phyloP scores from a whole-genome alignment of 2,329 filamentous ascomycete genomes.

The Phaeosphaeriaceae sp. region DNA sequence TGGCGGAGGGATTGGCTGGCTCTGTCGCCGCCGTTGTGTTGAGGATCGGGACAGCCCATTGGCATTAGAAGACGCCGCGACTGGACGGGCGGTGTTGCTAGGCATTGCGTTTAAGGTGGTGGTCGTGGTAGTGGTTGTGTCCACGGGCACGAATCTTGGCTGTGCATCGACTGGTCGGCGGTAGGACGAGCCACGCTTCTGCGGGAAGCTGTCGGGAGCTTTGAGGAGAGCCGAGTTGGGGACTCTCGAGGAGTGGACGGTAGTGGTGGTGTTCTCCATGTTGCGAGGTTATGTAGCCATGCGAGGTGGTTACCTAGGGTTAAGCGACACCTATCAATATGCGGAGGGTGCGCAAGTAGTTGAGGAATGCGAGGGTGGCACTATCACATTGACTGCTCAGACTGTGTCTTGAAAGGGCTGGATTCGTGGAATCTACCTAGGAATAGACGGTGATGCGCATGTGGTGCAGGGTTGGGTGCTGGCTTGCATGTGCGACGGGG shows the following conservation, averaged over 20 bases:
- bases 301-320: constrained; percentile 8
- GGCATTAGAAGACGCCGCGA: constrained; percentile 21
- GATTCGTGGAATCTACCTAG: constrained; percentile 32
- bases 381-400: constrained; percentile 28
- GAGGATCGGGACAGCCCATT: constrained; percentile 31
- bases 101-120: constrained; percentile 26
- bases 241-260: constrained; percentile 26
- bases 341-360: constrained; percentile 15
- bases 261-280: constrained; percentile 41
- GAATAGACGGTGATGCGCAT: constrained; percentile 14
- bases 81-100: constrained; percentile 37
- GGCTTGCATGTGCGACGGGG: constrained; percentile 10
- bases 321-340: constrained; percentile 17
- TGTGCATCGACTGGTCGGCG: constrained; percentile 41
- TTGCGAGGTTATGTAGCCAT: constrained; percentile 27
- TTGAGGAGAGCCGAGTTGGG: constrained; percentile 31
- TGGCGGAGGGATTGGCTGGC: constrained; percentile 38
- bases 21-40: constrained; percentile 41
- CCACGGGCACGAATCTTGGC: constrained; percentile 14
- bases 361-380: constrained; percentile 19
- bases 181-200: constrained; percentile 43
- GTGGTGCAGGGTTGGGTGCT: constrained; percentile 9
- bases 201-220: constrained; percentile 36
- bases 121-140: constrained; percentile 7
- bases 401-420: constrained; percentile 16